Evolutionary conservation across 371 early-diverging fungal genomes (phyloP).

Genomic region (Mortierella sp.): DNA sequence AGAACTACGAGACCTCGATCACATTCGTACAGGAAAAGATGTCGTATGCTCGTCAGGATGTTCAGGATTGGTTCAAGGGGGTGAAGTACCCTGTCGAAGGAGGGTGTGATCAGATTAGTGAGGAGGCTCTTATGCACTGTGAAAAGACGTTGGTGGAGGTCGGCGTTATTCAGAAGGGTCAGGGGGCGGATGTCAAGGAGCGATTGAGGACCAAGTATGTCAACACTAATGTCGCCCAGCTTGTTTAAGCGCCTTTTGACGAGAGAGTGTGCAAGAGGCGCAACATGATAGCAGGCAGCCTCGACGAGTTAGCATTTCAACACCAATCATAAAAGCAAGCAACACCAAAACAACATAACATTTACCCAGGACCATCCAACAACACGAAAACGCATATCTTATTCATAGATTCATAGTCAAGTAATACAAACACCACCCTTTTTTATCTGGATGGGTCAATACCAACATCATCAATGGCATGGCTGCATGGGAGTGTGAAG

Average conservation of each 20-base stretch:
- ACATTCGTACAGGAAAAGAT: conserved; percentile 69
- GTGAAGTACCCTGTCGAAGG: conserved; percentile 70
- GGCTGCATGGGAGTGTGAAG: no score
- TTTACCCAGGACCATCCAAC: not conserved
- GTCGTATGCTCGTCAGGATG: conserved; percentile 76
- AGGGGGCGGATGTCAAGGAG: conserved; percentile 33
- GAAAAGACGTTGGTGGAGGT: conserved; percentile 69
- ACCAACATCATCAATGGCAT: not conserved
- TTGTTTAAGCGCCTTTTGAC: conserved; percentile 13
- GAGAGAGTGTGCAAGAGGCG: not conserved
- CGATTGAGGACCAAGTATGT: conserved; percentile 34
- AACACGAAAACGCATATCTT: not conserved
- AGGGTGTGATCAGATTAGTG: conserved; percentile 63
- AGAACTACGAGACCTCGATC: conserved; percentile 65
- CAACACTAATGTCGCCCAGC: conserved; percentile 24
- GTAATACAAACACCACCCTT: not conserved
- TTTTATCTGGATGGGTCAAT: not conserved
- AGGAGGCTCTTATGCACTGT: conserved; percentile 65
- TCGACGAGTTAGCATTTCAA: not conserved
- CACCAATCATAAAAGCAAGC: not conserved
- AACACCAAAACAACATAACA: not conserved
- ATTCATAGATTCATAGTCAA: not conserved
- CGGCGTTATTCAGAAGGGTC: conserved; percentile 64
- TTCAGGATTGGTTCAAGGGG: conserved; percentile 78
- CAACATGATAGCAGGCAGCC: not conserved